Evolutionary conservation across 495 filamentous ascomycete genomes (phyloP).

Genomic region (Cercophora newfieldiana): DNA sequence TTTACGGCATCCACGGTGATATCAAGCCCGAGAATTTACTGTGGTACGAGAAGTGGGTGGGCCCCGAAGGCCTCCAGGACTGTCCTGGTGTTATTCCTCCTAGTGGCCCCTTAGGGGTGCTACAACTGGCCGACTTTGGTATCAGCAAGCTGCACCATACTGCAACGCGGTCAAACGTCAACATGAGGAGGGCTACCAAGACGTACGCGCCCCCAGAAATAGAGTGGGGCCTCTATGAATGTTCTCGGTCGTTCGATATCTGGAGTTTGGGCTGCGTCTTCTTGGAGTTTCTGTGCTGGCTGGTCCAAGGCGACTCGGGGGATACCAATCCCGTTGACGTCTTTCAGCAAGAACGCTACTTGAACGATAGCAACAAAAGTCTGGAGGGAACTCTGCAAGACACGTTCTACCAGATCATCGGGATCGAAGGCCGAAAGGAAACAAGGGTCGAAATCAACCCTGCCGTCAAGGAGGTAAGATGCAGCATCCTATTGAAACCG

Average conservation of each 20-base stretch:
- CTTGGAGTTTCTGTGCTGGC: conserved; percentile 17
- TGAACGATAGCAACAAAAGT: background rate
- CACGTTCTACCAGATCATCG: conserved; percentile 12
- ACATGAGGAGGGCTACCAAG: background rate
- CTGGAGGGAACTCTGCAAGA: conserved; percentile 11
- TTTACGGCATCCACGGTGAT: conserved; percentile 17
- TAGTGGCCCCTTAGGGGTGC: no score
- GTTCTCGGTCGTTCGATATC: conserved; percentile 16
- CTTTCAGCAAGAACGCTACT: background rate
- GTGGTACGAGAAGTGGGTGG: conserved; percentile 14
- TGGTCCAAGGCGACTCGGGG: conserved; percentile 1
- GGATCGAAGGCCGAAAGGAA: no score
- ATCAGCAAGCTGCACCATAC: conserved; percentile 14
- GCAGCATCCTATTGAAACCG: no score
- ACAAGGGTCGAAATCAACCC: conserved; percentile 8
- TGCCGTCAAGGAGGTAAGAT: conserved; percentile 7
- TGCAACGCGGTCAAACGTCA: conserved; percentile 1
- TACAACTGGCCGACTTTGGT: conserved; percentile 20
- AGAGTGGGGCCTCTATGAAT: background rate
- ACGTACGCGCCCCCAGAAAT: conserved; percentile 13
- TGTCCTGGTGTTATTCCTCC: no score
- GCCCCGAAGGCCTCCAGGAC: background rate
- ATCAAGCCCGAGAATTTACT: conserved; percentile 18
- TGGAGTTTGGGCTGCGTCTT: conserved; percentile 19
- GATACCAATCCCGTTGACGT: conserved; percentile 1